Evolutionary conservation across 2,329 filamentous ascomycete species (phyloP).

Genomic region (Aspergillus fumigatiaffinis): DNA sequence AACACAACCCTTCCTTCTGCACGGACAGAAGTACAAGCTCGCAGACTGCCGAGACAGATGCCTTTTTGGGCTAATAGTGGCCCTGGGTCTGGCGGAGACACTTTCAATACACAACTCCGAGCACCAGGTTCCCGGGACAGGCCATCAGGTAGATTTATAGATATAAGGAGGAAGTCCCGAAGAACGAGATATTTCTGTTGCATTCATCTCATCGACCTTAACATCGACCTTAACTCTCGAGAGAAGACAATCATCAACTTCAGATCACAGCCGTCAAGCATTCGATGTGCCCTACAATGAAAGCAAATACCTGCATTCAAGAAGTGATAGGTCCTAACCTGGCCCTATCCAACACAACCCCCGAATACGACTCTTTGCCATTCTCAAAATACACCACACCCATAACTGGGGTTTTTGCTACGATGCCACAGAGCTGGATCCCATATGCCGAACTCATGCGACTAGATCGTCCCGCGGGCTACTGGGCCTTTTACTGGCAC

Average conservation of each 20-base stretch:
- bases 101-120: no score
- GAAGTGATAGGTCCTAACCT: background rate
- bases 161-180: background rate
- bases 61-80: background rate
- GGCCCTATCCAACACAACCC: background rate
- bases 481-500: slow-evolving; percentile 81
- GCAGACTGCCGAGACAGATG: background rate
- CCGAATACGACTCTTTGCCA: background rate
- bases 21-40: background rate
- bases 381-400: background rate
- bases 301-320: no score
- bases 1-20: background rate
- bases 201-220: background rate
- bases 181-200: background rate
- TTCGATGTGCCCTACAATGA: background rate
- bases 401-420: background rate
- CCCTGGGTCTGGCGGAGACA: no score
- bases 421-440: background rate
- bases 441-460: slow-evolving; percentile 48
- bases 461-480: slow-evolving; percentile 75
- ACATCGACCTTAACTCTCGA: background rate
- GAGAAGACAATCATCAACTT: no score
- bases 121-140: no score
- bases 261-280: background rate
- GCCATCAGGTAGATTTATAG: background rate